Evolutionary conservation across 257 asterid species (phyloP).

Genomic region (Nicotiana otophora): DNA sequence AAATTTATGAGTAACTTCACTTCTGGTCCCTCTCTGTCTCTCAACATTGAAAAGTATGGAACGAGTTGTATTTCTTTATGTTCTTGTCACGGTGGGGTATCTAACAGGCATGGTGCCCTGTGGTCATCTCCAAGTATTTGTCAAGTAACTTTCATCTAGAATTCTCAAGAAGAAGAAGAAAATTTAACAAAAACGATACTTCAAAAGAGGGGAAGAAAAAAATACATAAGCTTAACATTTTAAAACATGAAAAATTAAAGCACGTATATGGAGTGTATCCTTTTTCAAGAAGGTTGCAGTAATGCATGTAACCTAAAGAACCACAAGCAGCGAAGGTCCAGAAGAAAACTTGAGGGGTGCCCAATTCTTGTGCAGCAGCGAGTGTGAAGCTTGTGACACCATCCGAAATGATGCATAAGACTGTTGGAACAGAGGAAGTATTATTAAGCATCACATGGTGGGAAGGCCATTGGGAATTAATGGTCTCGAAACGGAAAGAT

Average conservation of each 20-base stretch:
- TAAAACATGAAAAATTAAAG: background rate
- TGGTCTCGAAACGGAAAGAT: constrained; percentile 16
- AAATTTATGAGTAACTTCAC: too few relatives aligned
- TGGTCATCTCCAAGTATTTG: constrained; percentile 30
- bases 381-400: constrained; percentile 7
- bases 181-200: too few relatives aligned
- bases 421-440: too few relatives aligned
- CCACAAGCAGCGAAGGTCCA: constrained; percentile 12
- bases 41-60: too few relatives aligned
- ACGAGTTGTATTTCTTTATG: too few relatives aligned
- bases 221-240: background rate
- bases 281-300: background rate
- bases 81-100: too few relatives aligned
- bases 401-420: background rate
- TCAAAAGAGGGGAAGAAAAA: background rate
- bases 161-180: background rate
- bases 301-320: background rate
- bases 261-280: background rate
- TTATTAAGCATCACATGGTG: background rate
- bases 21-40: too few relatives aligned
- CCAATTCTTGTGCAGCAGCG: constrained; percentile 15
- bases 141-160: constrained; percentile 32
- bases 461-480: constrained; percentile 15
- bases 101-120: too few relatives aligned
- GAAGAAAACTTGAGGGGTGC: background rate